Conservation (phyloP, 192 early-diverging fungal genomes). For the Neocallimastix lanati region DNA sequence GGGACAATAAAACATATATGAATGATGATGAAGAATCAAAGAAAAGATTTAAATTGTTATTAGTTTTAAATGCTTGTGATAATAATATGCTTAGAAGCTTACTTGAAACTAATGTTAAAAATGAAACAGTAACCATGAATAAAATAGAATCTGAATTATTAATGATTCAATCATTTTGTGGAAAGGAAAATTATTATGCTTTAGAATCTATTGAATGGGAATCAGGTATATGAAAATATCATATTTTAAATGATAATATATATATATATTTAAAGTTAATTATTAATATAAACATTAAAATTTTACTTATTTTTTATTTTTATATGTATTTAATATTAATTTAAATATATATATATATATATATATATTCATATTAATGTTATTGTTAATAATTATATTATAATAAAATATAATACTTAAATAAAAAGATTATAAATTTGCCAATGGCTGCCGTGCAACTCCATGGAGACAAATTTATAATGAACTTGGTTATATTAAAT, state of each 20-base stretch:
- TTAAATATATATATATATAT: too few species aligned
- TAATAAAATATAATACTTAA: too few species aligned
- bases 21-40: background rate
- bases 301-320: too few species aligned
- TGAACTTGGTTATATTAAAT: conserved; percentile 32
- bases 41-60: background rate
- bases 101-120: background rate
- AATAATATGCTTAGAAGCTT: background rate
- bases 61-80: background rate
- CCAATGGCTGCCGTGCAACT: conserved; percentile 35
- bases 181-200: conserved; percentile 9
- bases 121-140: conserved; percentile 1
- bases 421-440: conserved; percentile 28
- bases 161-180: conserved; percentile 3
- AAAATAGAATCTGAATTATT: conserved; percentile 1
- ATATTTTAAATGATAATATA: too few species aligned
- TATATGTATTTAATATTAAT: too few species aligned
- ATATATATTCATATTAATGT: too few species aligned
- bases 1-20: background rate
- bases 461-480: conserved; percentile 43
- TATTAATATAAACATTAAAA: too few species aligned
- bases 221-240: too few species aligned
- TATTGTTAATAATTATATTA: too few species aligned
- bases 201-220: conserved; percentile 35
- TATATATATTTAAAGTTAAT: too few species aligned